Percentiles rank a stretch among this genome's conserved stretches.
Conservation (phyloP, 2,329 filamentous ascomycete genomes). For the Capronia coronata region DNA sequence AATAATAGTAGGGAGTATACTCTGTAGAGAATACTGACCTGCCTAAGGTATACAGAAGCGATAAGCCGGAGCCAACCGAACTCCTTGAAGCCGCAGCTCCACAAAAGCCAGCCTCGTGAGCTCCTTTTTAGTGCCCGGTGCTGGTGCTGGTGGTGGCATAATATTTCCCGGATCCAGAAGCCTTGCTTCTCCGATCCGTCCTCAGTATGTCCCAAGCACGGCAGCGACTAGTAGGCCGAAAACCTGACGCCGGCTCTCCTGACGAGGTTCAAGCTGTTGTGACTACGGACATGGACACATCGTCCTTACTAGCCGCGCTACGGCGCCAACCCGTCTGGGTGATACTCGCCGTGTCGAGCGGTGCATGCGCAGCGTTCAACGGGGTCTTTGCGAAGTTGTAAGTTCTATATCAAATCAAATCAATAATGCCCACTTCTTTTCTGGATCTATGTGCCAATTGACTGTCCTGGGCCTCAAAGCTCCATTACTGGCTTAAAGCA, state of each 20-base stretch:
- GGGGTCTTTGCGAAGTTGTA: constrained; percentile 63
- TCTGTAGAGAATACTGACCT: too few species aligned
- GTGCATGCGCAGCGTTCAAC: constrained; percentile 57
- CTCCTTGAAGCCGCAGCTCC: neutral
- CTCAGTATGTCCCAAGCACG: constrained; percentile 13
- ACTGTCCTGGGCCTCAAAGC: too few species aligned
- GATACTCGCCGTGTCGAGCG: constrained; percentile 54
- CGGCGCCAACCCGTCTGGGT: constrained; percentile 40
- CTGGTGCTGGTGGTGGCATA: constrained; percentile 1
- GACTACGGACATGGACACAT: constrained; percentile 6
- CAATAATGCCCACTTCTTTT: neutral
- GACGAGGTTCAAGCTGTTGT: neutral
- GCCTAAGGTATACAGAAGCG: too few species aligned
- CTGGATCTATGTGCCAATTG: too few species aligned
- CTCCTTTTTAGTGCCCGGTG: too few species aligned
- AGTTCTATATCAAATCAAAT: constrained; percentile 19
- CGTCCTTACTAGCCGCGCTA: constrained; percentile 15
- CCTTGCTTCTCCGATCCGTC: neutral
- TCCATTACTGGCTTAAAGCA: too few species aligned
- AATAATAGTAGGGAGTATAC: too few species aligned
- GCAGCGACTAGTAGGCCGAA: neutral
- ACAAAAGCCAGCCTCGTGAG: neutral
- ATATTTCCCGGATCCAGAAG: neutral
- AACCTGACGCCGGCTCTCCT: neutral
- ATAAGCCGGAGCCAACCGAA: too few species aligned